Percentiles rank a stretch among this genome's conserved stretches.
These are phyloP conservation scores for Trichophyton benhamiae DNA, from an alignment of 2,329 filamentous ascomycete genomes.

Conservation along the genomic window DNA sequence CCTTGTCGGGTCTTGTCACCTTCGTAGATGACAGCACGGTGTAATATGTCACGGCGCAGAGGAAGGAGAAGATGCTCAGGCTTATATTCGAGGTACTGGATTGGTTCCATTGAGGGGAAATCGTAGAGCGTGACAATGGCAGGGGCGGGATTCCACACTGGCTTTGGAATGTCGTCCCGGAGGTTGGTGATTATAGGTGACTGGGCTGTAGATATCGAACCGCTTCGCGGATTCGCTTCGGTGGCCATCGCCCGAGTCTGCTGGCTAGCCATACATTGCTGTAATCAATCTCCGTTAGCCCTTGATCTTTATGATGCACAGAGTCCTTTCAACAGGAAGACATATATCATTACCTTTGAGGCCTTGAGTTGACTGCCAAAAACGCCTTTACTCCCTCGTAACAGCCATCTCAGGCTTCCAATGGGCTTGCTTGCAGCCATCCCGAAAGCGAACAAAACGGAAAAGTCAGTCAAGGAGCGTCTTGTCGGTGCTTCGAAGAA, in stretches of 20 bases:
- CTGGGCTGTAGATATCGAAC: slow-evolving; percentile 18
- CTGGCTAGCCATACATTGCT: slow-evolving; percentile 13
- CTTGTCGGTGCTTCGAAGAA: not conserved
- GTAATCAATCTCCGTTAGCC: slow-evolving; percentile 5
- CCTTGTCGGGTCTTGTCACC: slow-evolving; percentile 79
- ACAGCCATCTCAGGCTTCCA: slow-evolving; percentile 28
- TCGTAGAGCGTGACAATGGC: slow-evolving; percentile 77
- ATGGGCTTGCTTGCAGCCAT: slow-evolving; percentile 29
- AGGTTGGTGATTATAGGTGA: slow-evolving; percentile 4
- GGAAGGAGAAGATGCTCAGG: slow-evolving; percentile 75
- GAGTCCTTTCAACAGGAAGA: not conserved
- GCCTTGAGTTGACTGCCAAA: slow-evolving; percentile 22
- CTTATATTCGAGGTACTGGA: slow-evolving; percentile 63
- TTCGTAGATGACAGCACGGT: slow-evolving; percentile 85
- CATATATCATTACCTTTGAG: slow-evolving; percentile 24
- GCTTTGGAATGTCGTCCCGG: slow-evolving; percentile 15
- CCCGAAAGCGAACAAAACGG: slow-evolving; percentile 9
- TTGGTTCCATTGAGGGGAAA: slow-evolving; percentile 81
- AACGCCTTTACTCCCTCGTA: slow-evolving; percentile 26
- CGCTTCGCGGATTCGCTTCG: slow-evolving; percentile 27
- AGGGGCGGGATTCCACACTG: slow-evolving; percentile 36
- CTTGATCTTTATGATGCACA: not conserved
- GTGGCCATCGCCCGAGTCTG: slow-evolving; percentile 35
- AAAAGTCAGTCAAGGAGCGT: not conserved
- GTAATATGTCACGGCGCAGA: slow-evolving; percentile 78